These are phyloP conservation scores for Candida maesae DNA, from an alignment of 805 yeast species.

Conservation along the genomic window DNA sequence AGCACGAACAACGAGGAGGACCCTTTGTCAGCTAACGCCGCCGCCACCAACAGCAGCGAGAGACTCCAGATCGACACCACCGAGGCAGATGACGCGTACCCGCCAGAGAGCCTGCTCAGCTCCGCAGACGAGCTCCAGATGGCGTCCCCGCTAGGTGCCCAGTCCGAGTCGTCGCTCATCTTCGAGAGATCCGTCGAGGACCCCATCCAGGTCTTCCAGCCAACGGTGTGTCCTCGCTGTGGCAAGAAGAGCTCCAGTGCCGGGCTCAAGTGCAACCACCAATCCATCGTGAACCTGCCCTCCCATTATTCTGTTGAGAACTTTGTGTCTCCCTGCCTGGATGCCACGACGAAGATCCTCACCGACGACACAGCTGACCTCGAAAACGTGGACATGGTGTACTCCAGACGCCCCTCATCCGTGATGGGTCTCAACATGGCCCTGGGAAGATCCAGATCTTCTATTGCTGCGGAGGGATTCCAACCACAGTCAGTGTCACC, in stretches of 20 bases:
- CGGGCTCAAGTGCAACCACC: conserved; percentile 25
- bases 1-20: conserved; percentile 6
- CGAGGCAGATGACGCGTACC: conserved; percentile 19
- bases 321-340: conserved; percentile 76
- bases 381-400: conserved; percentile 68
- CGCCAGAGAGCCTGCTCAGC: conserved; percentile 16
- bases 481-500: conserved; percentile 8
- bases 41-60: conserved; percentile 8
- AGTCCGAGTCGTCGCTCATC: conserved; percentile 40
- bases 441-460: conserved; percentile 34
- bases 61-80: conserved; percentile 13
- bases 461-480: conserved; percentile 11
- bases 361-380: conserved; percentile 55
- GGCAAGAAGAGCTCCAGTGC: conserved; percentile 21
- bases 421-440: conserved; percentile 43
- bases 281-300: conserved; percentile 31
- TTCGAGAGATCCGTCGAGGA: conserved; percentile 69
- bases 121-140: conserved; percentile 7
- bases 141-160: conserved; percentile 11
- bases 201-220: conserved; percentile 33
- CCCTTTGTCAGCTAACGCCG: conserved; percentile 10
- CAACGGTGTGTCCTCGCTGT: conserved; percentile 26
- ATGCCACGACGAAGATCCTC: conserved; percentile 66
- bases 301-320: conserved; percentile 51
- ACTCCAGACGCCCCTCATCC: conserved; percentile 55